A percentile compares a stretch with the other conserved stretches of the same genome.
Conservation (phyloP, 2,329 filamentous ascomycete species). For the Alternaria sp. region DNA sequence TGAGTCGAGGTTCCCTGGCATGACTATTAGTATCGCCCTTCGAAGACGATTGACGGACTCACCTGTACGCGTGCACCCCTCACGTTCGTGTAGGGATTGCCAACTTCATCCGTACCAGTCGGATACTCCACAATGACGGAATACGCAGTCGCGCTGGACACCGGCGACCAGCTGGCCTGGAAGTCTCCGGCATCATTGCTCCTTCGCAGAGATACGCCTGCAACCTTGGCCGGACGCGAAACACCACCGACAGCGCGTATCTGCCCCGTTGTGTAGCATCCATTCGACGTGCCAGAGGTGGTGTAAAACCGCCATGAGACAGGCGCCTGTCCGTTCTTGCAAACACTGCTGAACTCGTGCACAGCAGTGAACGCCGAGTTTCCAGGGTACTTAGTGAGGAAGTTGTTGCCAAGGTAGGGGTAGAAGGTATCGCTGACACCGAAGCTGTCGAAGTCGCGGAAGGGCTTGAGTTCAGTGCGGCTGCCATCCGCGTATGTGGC, state of each 20-base stretch:
- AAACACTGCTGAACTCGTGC: conserved; percentile 14
- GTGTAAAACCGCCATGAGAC: conserved; percentile 13
- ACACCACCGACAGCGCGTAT: neutral
- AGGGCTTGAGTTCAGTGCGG: neutral
- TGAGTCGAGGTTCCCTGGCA: neutral
- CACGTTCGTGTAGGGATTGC: conserved; percentile 7
- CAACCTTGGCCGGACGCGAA: neutral
- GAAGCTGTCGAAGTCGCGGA: conserved; percentile 2
- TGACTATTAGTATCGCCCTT: neutral
- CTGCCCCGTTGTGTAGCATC: conserved; percentile 1
- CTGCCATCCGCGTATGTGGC: conserved; percentile 12
- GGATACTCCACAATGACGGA: conserved; percentile 16
- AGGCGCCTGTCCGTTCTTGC: conserved; percentile 7
- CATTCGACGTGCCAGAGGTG: neutral
- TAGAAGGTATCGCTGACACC: conserved; percentile 12
- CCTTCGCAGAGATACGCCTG: conserved; percentile 2
- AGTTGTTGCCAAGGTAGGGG: conserved; percentile 10
- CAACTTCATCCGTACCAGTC: conserved; percentile 12
- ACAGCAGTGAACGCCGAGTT: conserved; percentile 14
- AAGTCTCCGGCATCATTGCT: conserved; percentile 10
- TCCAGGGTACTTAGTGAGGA: conserved; percentile 5
- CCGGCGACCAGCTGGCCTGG: conserved; percentile 6
- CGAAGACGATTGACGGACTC: neutral
- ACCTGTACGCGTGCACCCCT: conserved; percentile 12
- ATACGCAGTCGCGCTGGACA: conserved; percentile 8